Base-by-base conservation (phyloP, 164 flowering plant species). In the Pachysandra terminalis region DNA sequence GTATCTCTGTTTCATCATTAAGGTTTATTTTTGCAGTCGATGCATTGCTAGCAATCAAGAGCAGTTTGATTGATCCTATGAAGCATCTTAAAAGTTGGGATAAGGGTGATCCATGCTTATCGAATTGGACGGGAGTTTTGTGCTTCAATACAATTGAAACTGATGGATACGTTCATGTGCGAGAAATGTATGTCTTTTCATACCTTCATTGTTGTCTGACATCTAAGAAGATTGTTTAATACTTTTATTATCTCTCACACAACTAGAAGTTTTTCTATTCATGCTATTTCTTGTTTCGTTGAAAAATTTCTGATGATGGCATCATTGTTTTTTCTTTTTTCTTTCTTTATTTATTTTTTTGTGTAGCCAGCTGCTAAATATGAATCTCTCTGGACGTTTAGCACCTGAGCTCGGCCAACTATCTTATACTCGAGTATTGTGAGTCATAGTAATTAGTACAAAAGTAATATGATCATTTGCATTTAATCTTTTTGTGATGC, bases 61-160 rank as follows among this genome's bases (percentile, higher is more conserved):
- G 61, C 4, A 66, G 70, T 23, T 74, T 90, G 35, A 61, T 53
- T 66, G 96, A 89, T 80, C 88, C 87, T 48, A 25, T 57, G 74
- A 77, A 79, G 37, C 12, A 78, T 69, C 85, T 93, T 41, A 40
- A 68, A 4, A 75, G 78, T 21, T 93, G 98, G 98, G 74, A 61
- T 13, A 71, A 76, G 56, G 83, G 85, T 2, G 96, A 93, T 80
- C 98, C 98, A 23, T 93, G 98, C 68, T 60, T 63, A 19, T 73
- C 87, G 25, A 82, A 89, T 57, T 93, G 98, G 98, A 86, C 78
- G 0, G 96, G 95, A 56, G 81, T 93, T 45, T 1, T 75, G 6
- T 93, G 98, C 80, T 70, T 32, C 67, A 65, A 78, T 63, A 25
- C 57, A 22, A 21, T 68, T 48, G 28, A n/a, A 19, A 51, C 51